Evolutionary conservation across 108 stramenopile species (phyloP).

Genomic region (Pelagomonas calceolata): DNA sequence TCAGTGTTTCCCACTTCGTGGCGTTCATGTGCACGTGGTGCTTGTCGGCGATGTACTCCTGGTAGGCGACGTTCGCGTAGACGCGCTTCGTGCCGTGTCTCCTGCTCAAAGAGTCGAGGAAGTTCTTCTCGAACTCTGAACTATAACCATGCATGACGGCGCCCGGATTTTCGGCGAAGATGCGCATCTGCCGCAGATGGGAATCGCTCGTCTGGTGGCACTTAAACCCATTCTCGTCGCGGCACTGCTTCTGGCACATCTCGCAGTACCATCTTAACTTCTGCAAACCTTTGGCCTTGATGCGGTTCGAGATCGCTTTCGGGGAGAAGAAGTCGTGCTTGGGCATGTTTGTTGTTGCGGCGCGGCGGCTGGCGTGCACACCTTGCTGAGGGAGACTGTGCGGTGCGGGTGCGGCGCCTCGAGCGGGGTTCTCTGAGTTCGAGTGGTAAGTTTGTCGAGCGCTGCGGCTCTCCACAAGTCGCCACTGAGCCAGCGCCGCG

Average conservation of each 20-base stretch:
- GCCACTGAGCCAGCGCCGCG: too few species aligned
- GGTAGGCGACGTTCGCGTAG: slow-evolving; percentile 91
- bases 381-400: too few species aligned
- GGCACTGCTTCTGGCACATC: slow-evolving; percentile 96
- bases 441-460: too few species aligned
- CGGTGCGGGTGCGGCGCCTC: too few species aligned
- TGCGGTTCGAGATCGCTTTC: slow-evolving; percentile 78
- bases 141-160: slow-evolving; percentile 63
- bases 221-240: slow-evolving; percentile 94
- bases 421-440: too few species aligned
- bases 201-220: slow-evolving; percentile 89
- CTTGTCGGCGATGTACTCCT: slow-evolving; percentile 88
- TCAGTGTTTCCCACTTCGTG: slow-evolving; percentile 83
- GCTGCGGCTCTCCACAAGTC: too few species aligned
- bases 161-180: slow-evolving; percentile 72
- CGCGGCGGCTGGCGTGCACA: too few species aligned
- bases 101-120: slow-evolving; percentile 68
- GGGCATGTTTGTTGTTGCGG: too few species aligned
- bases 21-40: slow-evolving; percentile 98
- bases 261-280: slow-evolving; percentile 75
- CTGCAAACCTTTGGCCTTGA: slow-evolving; percentile 88
- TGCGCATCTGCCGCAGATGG: slow-evolving; percentile 90
- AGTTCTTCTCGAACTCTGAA: slow-evolving; percentile 70
- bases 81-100: slow-evolving; percentile 81
- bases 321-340: slow-evolving; percentile 16